phyloP scores from a whole-genome alignment of 2,329 filamentous ascomycete genomes.

The Ophiostoma triangulosporum region DNA sequence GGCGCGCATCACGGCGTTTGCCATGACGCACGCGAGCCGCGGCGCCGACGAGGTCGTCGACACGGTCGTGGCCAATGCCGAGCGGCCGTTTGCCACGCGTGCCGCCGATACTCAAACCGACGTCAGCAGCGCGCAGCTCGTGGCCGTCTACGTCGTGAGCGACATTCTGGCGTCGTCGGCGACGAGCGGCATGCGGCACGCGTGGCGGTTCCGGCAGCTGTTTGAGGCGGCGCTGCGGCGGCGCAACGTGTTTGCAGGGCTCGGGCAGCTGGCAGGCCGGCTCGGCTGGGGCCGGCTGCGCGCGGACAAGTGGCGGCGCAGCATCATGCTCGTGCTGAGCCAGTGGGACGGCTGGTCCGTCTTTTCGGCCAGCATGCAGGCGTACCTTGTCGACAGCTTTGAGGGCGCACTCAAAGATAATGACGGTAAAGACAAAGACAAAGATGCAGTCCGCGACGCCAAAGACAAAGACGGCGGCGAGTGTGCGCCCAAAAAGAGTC shows the following conservation, averaged over 20 bases:
- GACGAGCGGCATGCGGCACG: constrained; percentile 64
- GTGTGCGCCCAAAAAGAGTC: constrained; percentile 25
- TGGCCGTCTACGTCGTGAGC: constrained; percentile 63
- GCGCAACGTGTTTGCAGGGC: constrained; percentile 57
- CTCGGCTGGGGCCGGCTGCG: constrained; percentile 68
- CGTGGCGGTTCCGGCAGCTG: constrained; percentile 73
- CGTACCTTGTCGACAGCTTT: constrained; percentile 56
- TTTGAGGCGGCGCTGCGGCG: constrained; percentile 61
- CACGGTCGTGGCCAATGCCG: constrained; percentile 70
- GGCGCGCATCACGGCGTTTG: constrained; percentile 74
- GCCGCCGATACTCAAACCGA: constrained; percentile 41
- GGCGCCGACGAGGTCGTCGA: constrained; percentile 88
- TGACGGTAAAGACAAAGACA: constrained; percentile 22
- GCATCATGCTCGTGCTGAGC: constrained; percentile 52
- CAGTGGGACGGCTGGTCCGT: constrained; percentile 61
- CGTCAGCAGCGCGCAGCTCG: constrained; percentile 57
- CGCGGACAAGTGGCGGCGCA: constrained; percentile 74
- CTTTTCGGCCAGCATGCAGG: constrained; percentile 62
- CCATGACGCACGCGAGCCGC: constrained; percentile 70
- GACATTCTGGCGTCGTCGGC: constrained; percentile 71
- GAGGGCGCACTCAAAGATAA: constrained; percentile 46
- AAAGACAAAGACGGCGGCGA: not conserved
- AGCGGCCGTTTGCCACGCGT: constrained; percentile 64
- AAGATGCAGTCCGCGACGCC: not conserved
- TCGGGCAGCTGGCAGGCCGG: constrained; percentile 61